These are phyloP conservation scores for Cinchona pubescens DNA, from an alignment of 257 asterid genomes.

Conservation along the genomic window DNA sequence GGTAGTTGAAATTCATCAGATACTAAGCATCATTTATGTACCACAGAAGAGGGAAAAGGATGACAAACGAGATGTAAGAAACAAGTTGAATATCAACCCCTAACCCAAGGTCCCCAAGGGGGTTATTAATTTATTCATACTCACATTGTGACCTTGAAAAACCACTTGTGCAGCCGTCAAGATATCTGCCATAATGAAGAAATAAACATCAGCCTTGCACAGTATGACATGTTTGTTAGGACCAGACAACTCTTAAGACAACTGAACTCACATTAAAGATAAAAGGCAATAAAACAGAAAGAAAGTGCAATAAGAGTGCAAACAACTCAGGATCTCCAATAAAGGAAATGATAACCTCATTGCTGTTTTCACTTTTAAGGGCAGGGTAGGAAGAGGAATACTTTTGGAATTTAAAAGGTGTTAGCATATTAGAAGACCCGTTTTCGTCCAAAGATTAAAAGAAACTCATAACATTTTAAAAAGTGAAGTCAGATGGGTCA, in stretches of 20 bases:
- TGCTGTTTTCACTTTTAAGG: neutral
- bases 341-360: neutral
- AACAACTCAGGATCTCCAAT: neutral
- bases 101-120: neutral
- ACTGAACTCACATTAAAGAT: neutral
- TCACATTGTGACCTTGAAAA: conserved; percentile 74
- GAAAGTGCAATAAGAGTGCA: neutral
- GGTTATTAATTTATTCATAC: conserved; percentile 21
- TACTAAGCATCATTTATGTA: neutral
- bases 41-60: neutral
- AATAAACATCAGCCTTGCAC: neutral
- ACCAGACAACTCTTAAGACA: neutral
- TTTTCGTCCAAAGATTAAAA: neutral
- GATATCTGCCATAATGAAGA: conserved; percentile 54
- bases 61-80: neutral
- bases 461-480: neutral
- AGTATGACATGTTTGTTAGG: neutral
- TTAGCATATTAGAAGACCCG: neutral
- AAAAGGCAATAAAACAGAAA: too few relatives aligned
- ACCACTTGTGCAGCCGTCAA: conserved; percentile 66
- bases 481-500: neutral
- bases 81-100: neutral
- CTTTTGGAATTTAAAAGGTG: neutral
- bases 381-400: neutral
- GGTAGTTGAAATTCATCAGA: neutral